These are phyloP conservation scores for Quercus parvula DNA, from an alignment of 306 rosid genomes.

Conservation along the genomic window DNA sequence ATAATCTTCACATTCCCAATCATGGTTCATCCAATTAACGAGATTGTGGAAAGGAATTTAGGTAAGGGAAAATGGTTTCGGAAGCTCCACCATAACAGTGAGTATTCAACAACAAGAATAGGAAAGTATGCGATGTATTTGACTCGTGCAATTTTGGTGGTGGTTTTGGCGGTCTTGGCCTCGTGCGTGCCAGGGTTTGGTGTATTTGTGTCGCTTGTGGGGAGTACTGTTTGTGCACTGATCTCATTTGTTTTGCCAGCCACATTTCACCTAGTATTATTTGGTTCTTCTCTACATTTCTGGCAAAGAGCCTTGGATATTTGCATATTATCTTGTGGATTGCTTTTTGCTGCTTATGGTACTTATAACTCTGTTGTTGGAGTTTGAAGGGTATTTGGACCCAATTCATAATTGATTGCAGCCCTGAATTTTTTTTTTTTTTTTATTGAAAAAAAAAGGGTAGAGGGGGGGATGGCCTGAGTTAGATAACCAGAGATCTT, in stretches of 20 bases:
- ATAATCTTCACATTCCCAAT: conserved; percentile 81
- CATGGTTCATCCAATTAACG: conserved; percentile 82
- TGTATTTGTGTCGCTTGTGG: conserved; percentile 71
- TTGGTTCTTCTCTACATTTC: conserved; percentile 57
- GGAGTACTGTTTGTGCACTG: conserved; percentile 79
- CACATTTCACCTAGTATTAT: conserved; percentile 59
- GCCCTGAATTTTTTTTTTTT: not conserved
- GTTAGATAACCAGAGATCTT: too few relatives aligned
- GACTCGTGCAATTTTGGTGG: conserved; percentile 68
- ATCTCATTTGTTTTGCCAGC: conserved; percentile 90
- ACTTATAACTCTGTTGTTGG: conserved; percentile 61
- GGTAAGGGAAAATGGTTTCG: conserved; percentile 19
- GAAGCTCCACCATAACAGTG: conserved; percentile 4
- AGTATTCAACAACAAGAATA: conserved; percentile 19
- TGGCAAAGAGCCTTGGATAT: conserved; percentile 62
- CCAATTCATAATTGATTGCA: not conserved
- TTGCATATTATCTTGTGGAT: conserved; percentile 50
- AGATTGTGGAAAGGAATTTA: conserved; percentile 68
- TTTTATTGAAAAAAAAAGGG: too few relatives aligned
- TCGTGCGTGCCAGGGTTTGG: conserved; percentile 72
- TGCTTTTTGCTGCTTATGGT: conserved; percentile 83
- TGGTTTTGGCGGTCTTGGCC: conserved; percentile 54
- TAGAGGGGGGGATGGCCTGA: too few relatives aligned
- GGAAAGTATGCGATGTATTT: conserved; percentile 32
- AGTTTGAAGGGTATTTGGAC: conserved; percentile 32